phyloP scores from a whole-genome alignment of 2,329 filamentous ascomycete species.

The Xylaria sp. region DNA sequence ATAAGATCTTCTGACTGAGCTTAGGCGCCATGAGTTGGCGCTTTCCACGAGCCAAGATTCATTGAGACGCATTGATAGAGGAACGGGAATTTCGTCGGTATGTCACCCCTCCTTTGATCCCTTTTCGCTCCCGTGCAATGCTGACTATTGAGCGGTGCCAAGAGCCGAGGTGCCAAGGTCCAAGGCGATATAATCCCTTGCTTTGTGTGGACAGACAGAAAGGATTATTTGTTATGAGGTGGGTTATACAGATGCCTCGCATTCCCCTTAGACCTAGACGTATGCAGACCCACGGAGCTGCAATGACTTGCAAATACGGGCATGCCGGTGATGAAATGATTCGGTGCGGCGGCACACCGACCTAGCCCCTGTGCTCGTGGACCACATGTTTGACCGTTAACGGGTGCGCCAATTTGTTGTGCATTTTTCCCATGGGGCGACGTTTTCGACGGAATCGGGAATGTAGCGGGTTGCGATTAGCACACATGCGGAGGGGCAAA shows the following conservation, averaged over 20 bases:
- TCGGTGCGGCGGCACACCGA: slow-evolving; percentile 11
- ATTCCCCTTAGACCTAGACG: slow-evolving; percentile 12
- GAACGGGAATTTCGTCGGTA: neutral
- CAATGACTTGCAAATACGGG: slow-evolving; percentile 20
- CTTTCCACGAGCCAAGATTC: neutral
- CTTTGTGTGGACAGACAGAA: neutral
- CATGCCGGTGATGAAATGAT: slow-evolving; percentile 8
- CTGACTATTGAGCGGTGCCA: slow-evolving; percentile 13
- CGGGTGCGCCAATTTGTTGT: neutral
- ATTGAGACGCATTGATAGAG: slow-evolving; percentile 2
- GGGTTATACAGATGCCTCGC: neutral
- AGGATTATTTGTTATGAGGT: neutral
- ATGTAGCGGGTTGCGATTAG: too few relatives aligned
- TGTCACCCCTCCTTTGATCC: neutral
- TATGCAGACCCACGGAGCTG: slow-evolving; percentile 20
- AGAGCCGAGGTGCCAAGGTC: slow-evolving; percentile 13
- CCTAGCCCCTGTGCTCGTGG: slow-evolving; percentile 6
- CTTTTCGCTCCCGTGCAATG: slow-evolving; percentile 6
- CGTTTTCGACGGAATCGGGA: slow-evolving; percentile 5
- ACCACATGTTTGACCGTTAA: slow-evolving; percentile 12
- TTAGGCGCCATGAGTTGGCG: neutral
- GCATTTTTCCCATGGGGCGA: neutral
- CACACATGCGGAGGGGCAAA: neutral
- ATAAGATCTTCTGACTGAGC: neutral
- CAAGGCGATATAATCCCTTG: slow-evolving; percentile 1